Evolutionary conservation across 345 rosid species (phyloP).

Genomic region (Brassica napus): Da-Ae NC_063444.1:13170501-13171000

Average conservation of each 20-base stretch:
- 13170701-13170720: conserved; percentile 70
- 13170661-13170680: conserved; percentile 26
- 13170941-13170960: conserved; percentile 78
- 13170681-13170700: conserved; percentile 58
- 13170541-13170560: conserved; percentile 18
- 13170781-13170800: not conserved
- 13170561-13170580: conserved; percentile 8
- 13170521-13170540: not conserved
- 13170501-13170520: conserved; percentile 17
- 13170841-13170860: conserved; percentile 57
- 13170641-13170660: not conserved
- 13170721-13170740: not conserved
- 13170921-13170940: conserved; percentile 52
- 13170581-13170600: conserved; percentile 7
- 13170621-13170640: not conserved
- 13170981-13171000: conserved; percentile 98
- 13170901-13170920: not conserved
- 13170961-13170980: conserved; percentile 64
- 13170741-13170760: no score
- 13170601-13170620: conserved; percentile 2
- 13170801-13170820: conserved; percentile 43
- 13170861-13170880: not conserved
- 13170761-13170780: not conserved
- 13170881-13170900: not conserved
- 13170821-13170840: conserved; percentile 74